Conservation (phyloP, 495 filamentous ascomycete genomes). For the Penicillium fimorum region DNA sequence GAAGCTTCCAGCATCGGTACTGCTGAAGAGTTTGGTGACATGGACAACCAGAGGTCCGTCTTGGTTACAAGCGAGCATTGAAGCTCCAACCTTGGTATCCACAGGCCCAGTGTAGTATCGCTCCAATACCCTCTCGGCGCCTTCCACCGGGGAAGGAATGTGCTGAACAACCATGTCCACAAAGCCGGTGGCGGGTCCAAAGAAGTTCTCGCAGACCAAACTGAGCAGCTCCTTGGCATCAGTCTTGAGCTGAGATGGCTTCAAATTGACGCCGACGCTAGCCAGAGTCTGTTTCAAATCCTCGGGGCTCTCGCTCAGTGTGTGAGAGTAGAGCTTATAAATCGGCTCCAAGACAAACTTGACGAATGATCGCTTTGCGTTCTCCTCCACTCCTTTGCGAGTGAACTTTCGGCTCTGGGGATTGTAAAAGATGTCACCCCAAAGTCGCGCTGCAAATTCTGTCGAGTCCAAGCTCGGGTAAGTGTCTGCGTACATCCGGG, state of each 20-base stretch:
- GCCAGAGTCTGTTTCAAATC: slow-evolving; percentile 79
- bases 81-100: slow-evolving; percentile 77
- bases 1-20: slow-evolving; percentile 81
- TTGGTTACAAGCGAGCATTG: slow-evolving; percentile 79
- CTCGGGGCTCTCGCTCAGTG: slow-evolving; percentile 85
- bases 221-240: slow-evolving; percentile 88
- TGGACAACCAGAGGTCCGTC: slow-evolving; percentile 90
- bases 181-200: slow-evolving; percentile 83
- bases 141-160: slow-evolving; percentile 82
- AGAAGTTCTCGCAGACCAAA: slow-evolving; percentile 92
- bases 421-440: slow-evolving; percentile 98
- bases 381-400: slow-evolving; percentile 77
- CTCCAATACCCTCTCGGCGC: slow-evolving; percentile 70
- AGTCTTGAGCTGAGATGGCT: slow-evolving; percentile 85
- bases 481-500: slow-evolving; percentile 91
- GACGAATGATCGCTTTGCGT: slow-evolving; percentile 83
- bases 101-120: slow-evolving; percentile 92
- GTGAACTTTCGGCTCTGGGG: slow-evolving; percentile 86
- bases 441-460: slow-evolving; percentile 79
- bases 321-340: slow-evolving; percentile 96
- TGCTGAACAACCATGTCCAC: slow-evolving; percentile 95
- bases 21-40: slow-evolving; percentile 89
- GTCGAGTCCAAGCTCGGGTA: slow-evolving; percentile 75
- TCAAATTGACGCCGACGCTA: slow-evolving; percentile 77
- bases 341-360: slow-evolving; percentile 95